Conservation (phyloP, 371 early-diverging fungal species). For the Mortierella sp. region DNA sequence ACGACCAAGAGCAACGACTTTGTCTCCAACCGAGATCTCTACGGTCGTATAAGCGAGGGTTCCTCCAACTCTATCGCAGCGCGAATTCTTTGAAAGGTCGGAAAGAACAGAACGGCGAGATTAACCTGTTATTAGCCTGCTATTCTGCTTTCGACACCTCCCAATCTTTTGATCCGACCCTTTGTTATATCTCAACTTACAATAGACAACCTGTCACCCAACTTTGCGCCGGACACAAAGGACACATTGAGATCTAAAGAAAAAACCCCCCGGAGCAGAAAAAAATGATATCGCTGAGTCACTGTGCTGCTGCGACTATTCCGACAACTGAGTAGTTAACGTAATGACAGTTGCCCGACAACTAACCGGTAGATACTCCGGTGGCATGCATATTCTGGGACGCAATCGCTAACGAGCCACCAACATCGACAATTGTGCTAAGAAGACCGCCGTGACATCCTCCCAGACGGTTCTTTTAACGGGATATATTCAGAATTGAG, state of each 20-base stretch:
- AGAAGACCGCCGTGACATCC: conserved; percentile 72
- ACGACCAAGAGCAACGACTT: conserved; percentile 66
- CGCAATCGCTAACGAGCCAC: conserved; percentile 72
- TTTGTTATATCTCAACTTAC: conserved; percentile 41
- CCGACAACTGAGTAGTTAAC: too few species aligned
- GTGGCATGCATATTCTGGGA: conserved; percentile 68
- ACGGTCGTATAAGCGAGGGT: conserved; percentile 71
- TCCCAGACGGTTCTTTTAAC: conserved; percentile 63
- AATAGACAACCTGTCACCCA: conserved; percentile 62
- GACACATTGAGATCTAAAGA: conserved; percentile 64
- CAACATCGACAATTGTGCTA: conserved; percentile 70
- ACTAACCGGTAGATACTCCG: conserved; percentile 71
- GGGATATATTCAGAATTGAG: neutral
- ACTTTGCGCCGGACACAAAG: conserved; percentile 67
- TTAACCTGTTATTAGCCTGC: too few species aligned
- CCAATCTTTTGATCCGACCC: neutral
- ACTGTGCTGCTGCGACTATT: too few species aligned
- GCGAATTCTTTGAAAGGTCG: conserved; percentile 61
- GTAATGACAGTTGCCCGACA: too few species aligned
- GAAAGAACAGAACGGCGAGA: too few species aligned
- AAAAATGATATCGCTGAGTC: too few species aligned
- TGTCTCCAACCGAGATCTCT: conserved; percentile 59
- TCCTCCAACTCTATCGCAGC: conserved; percentile 71
- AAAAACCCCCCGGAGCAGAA: too few species aligned
- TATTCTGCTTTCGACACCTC: too few species aligned